A percentile compares a stretch with the other conserved stretches of the same genome.
Evolutionary conservation across 2,329 filamentous ascomycete genomes (phyloP).

Genomic region (Trichoderma afroharzianum): DNA sequence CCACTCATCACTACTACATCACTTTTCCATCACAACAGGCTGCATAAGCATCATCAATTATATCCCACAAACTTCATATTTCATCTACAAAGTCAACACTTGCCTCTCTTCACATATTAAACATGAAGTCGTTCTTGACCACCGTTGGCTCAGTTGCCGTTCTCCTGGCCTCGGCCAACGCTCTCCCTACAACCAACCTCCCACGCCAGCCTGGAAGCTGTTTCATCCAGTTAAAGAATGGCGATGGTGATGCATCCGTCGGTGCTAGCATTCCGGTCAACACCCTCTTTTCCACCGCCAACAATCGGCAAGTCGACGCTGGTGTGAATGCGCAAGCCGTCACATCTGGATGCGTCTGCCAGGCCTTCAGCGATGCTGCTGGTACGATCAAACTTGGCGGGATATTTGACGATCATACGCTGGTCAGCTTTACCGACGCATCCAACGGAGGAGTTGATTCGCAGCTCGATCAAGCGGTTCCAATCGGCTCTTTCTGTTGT

Average conservation of each 20-base stretch:
- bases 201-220: not conserved
- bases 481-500: not conserved
- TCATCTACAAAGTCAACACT: fast-evolving
- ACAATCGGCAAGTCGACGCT: not conserved
- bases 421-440: not conserved
- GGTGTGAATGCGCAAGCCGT: not conserved
- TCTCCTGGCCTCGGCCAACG: not conserved
- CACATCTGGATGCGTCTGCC: not conserved
- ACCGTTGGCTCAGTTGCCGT: not conserved
- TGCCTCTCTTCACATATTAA: not conserved
- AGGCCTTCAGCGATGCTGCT: not conserved
- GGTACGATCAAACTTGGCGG: not conserved
- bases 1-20: not conserved
- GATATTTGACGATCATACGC: not conserved
- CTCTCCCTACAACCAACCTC: not conserved
- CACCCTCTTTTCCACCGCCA: not conserved
- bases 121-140: not conserved
- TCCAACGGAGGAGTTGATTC: not conserved
- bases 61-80: not conserved
- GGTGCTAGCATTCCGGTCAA: not conserved
- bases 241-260: not conserved
- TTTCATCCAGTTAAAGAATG: not conserved
- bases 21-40: not conserved
- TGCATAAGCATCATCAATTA: not conserved
- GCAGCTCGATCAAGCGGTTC: not conserved